These are phyloP conservation scores for Penicillium sp. DNA, from an alignment of 2,329 filamentous ascomycete genomes.

Conservation along the genomic window DNA sequence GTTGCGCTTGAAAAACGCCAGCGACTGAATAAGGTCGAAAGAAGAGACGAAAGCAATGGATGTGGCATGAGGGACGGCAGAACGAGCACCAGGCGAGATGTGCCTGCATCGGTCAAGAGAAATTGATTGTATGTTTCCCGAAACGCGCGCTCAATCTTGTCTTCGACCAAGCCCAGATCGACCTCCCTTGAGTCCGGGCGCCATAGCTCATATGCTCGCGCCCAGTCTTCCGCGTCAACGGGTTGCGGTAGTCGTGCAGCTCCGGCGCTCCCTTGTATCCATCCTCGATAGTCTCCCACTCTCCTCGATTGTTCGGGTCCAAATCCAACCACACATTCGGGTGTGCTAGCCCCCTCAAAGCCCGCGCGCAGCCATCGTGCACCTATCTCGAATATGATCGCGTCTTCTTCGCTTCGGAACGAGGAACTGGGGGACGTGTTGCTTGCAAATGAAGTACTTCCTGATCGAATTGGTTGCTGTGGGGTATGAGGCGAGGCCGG, in stretches of 20 bases:
- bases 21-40: conserved; percentile 77
- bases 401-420: conserved; percentile 76
- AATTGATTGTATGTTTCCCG: conserved; percentile 81
- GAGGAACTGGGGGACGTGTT: conserved; percentile 60
- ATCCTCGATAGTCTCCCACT: conserved; percentile 77
- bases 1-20: conserved; percentile 81
- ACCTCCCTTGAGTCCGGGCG: conserved; percentile 69
- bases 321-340: conserved; percentile 71
- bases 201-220: conserved; percentile 70
- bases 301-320: conserved; percentile 74
- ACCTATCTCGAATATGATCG: conserved; percentile 79
- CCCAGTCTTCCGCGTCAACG: conserved; percentile 42
- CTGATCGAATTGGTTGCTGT: conserved; percentile 48
- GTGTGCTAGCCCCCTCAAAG: conserved; percentile 79
- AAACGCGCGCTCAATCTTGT: conserved; percentile 81
- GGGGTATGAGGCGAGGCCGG: conserved; percentile 63
- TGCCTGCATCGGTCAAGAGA: conserved; percentile 61
- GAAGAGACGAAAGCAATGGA: conserved; percentile 70
- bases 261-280: conserved; percentile 58
- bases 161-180: conserved; percentile 77
- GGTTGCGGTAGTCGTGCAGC: conserved; percentile 36
- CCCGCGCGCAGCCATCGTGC: conserved; percentile 77
- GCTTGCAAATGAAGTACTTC: conserved; percentile 53
- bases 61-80: conserved; percentile 77
- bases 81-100: conserved; percentile 72